Evolutionary conservation across 768 basidiomycete genomes (phyloP).

Genomic region (Pleurotus giganteus): DNA sequence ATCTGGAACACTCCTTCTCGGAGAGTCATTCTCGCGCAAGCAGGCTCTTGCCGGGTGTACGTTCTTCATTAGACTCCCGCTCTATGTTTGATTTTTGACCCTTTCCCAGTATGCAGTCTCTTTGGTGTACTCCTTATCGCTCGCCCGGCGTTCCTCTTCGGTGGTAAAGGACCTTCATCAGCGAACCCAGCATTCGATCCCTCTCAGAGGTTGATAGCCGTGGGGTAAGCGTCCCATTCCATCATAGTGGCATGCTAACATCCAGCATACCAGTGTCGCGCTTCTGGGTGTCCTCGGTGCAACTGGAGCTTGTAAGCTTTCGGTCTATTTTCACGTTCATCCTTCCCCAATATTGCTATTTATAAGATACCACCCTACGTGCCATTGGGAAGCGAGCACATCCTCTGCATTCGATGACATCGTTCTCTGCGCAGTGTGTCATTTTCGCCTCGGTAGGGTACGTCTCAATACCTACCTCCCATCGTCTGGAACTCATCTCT

Average conservation of each 20-base stretch:
- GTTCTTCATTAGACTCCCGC: slow-evolving; percentile 14
- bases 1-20: slow-evolving; percentile 57
- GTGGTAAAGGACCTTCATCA: slow-evolving; percentile 26
- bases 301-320: slow-evolving; percentile 63
- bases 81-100: background rate
- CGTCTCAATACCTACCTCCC: slow-evolving; percentile 12
- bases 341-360: background rate
- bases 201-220: slow-evolving; percentile 51
- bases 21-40: slow-evolving; percentile 53
- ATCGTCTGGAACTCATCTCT: background rate
- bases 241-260: background rate
- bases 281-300: slow-evolving; percentile 65
- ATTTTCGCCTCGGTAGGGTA: slow-evolving; percentile 33
- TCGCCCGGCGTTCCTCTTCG: slow-evolving; percentile 74
- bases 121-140: slow-evolving; percentile 81
- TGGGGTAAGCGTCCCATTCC: slow-evolving; percentile 39
- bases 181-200: slow-evolving; percentile 13
- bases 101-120: slow-evolving; percentile 54
- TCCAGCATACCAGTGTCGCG: slow-evolving; percentile 42
- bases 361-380: slow-evolving; percentile 42
- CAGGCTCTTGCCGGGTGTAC: slow-evolving; percentile 52
- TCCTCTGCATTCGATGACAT: slow-evolving; percentile 67
- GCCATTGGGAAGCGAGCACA: slow-evolving; percentile 77
- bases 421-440: slow-evolving; percentile 61
- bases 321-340: background rate